A percentile compares a stretch with the other conserved stretches of the same genome.
phyloP scores from a whole-genome alignment of 805 yeast species.

The Tetrapisispora iriomotensis region DNA sequence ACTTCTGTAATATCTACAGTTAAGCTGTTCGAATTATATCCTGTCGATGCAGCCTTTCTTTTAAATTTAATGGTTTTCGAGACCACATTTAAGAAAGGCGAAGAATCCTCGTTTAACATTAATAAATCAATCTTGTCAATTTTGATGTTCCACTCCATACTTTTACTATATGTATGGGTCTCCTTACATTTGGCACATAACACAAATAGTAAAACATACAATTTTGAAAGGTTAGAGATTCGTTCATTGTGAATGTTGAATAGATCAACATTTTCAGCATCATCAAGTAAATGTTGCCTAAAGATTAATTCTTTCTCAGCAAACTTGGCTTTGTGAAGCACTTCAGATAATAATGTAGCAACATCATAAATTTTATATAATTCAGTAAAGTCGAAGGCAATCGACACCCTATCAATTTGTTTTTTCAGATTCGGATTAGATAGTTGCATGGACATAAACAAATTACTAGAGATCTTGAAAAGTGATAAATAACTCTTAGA shows the following conservation, averaged over 20 bases:
- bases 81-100: conserved; percentile 62
- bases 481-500: conserved; percentile 64
- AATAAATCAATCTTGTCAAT: conserved; percentile 68
- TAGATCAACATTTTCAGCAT: conserved; percentile 38
- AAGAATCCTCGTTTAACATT: conserved; percentile 47
- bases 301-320: conserved; percentile 41
- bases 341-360: conserved; percentile 41
- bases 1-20: conserved; percentile 58
- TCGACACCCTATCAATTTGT: conserved; percentile 51
- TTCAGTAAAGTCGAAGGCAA: conserved; percentile 64
- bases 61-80: conserved; percentile 51
- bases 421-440: conserved; percentile 46
- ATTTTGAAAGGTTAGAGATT: conserved; percentile 32
- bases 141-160: conserved; percentile 50
- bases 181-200: conserved; percentile 29
- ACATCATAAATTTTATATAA: conserved; percentile 38
- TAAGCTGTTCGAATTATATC: conserved; percentile 54
- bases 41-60: conserved; percentile 53
- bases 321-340: conserved; percentile 32
- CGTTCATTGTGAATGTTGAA: conserved; percentile 32
- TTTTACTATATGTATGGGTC: conserved; percentile 27
- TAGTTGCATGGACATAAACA: conserved; percentile 70
- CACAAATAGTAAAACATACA: conserved; percentile 38
- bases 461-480: conserved; percentile 49
- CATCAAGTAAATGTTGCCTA: conserved; percentile 40